Evolutionary conservation across 139 green algal genomes (phyloP).

Genomic region (Edaphochlamys debaryana): DNA sequence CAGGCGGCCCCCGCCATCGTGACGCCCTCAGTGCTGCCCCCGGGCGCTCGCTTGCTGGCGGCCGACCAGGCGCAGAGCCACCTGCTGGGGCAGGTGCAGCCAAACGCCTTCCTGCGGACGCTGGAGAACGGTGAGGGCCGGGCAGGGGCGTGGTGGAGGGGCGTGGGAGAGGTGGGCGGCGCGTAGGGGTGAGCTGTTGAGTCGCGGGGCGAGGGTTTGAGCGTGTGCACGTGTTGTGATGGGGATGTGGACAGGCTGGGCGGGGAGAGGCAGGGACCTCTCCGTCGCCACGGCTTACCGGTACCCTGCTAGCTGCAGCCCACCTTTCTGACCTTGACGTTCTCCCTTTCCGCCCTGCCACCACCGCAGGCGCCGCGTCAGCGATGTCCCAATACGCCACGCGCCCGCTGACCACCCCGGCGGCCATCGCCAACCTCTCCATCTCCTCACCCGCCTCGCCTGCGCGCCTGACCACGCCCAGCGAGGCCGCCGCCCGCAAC

Average conservation of each 20-base stretch:
- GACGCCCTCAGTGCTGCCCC: background rate
- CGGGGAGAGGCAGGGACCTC: too few species aligned
- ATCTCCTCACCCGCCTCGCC: slow-evolving; percentile 1
- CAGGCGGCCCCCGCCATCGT: background rate
- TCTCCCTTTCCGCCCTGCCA: too few species aligned
- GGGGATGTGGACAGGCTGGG: too few species aligned
- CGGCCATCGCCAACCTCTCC: background rate
- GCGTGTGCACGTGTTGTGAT: too few species aligned
- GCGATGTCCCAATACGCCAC: slow-evolving; percentile 32
- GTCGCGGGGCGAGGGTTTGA: too few species aligned
- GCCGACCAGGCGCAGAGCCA: slow-evolving; percentile 19
- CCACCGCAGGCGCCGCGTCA: background rate
- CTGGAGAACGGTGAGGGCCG: slow-evolving; percentile 8
- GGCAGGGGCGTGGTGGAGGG: too few species aligned
- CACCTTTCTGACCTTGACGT: too few species aligned
- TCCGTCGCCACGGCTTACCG: too few species aligned
- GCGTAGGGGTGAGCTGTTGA: too few species aligned
- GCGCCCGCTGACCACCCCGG: background rate
- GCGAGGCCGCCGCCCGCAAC: slow-evolving; percentile 8
- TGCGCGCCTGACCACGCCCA: background rate
- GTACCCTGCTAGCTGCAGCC: too few species aligned
- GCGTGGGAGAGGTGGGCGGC: too few species aligned
- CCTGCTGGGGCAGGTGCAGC: slow-evolving; percentile 22
- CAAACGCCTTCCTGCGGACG: slow-evolving; percentile 35
- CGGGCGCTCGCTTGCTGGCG: background rate